Evolutionary conservation across 2,329 filamentous ascomycete species (phyloP), one percentile per base, ranked within the genome.

Genomic region (Phaeoacremonium minimum): DNA sequence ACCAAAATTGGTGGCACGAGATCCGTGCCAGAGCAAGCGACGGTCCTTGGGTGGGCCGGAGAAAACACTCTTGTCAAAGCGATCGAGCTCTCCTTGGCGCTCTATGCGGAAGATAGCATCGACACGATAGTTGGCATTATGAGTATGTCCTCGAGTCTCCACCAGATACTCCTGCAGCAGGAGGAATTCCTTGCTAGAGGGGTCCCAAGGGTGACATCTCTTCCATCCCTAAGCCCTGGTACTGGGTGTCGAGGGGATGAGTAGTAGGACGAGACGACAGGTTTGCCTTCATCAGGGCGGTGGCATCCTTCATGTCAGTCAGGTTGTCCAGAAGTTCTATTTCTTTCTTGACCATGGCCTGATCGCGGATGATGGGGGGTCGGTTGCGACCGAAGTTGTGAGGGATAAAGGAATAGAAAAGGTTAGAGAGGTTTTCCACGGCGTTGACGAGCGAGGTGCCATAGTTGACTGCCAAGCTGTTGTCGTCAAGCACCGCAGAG

Each of bases 21-120:
- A 90, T 13, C 89, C 88, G 55, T 95, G 89, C 89, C 89, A 95
- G 4, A 95, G 71, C 2, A 95, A 77, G 14, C 86, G 79, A 16
- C 84, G 77, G 53, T 93, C 77, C 32, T 71, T 63, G 8, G 69
- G 55, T 32, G 72, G 50, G 3, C 66, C 70, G 15, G 74, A 58
- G 41, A 70, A 81, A 7, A 56, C 36, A 30, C 73, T 78, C 29
- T 73, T 61, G 5, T 78, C 60, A 51, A 91, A 90, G 2, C 85
- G 81, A 1, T 80, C 73, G 6, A 67, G 61, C 59, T 95, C 89
- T 29, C 85, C 85, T 13, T 76, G 55, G 2, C 89, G 80, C 53
- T 89, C 80, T 45, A 95, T 85, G 28, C 87, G 81, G 72, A 94
- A 95, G 46, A 95, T 90, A 32, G 87, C 71, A 41, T 84, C 64